Evolutionary conservation across 805 yeast genomes (phyloP), one percentile per base, ranked within the genome.

Genomic region (Candida anglica): DNA sequence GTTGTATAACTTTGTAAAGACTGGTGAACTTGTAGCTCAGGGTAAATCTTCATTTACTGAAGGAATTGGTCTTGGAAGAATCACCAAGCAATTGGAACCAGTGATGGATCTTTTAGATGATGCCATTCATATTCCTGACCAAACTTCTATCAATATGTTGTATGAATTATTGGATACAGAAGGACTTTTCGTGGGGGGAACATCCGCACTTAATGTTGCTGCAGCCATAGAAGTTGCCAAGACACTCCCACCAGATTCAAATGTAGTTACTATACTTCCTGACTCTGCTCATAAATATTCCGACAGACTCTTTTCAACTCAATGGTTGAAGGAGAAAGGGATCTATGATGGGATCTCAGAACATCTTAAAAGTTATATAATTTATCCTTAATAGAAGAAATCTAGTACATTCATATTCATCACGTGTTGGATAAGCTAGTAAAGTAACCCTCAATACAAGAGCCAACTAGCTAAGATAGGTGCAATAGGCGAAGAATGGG

Each of bases 31-130:
- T 8, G 60, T 81, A 36, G 86, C 77, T 27, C 75, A 88, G 49
- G 70, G 74, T 1, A 96, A 96, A 19, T 77, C 86, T 3, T 83
- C 95, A 0, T 87, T 89, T 58, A 89, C 96, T 19, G 97, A 89
- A 63, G 97, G 97, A 20, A 87, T 89, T 62, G 97, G 97, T 19
- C 97, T 89, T 62, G 96, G 96, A 30, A 74, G 97, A 48, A 81
- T 89, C 48, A 89, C 96, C 5, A 82, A 75, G 42, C 89, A 89
- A 57, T 70, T 89, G 58, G 69, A 68, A 13, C 83, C 77, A 28
- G 96, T 86, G 42, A 63, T 87, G 19, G 81, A 71, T 7, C 56
- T 80, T 19, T 69, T 86, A 22, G 96, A 89, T 53, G 95, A 81
- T 46, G 94, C 96, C 1, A 59, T 85, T 31, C 72, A 75, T 43